A percentile compares a stretch with the other conserved stretches of the same genome.
phyloP scores from a whole-genome alignment of 441 rosid genomes.

The Rhodomyrtus psidioides region DNA sequence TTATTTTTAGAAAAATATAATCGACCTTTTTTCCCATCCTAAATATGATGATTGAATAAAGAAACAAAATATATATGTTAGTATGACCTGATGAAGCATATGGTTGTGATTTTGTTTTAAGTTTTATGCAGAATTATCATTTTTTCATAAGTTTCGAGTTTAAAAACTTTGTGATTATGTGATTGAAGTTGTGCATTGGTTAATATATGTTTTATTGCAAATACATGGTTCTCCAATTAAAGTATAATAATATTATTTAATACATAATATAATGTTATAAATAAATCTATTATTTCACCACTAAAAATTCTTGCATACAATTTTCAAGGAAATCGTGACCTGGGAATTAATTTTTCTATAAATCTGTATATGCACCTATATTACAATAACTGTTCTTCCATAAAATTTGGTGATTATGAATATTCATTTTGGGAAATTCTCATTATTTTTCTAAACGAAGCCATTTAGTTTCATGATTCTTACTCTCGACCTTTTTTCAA shows the following conservation, averaged over 20 bases:
- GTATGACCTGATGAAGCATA: not conserved
- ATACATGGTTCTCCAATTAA: not conserved
- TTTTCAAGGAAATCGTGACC: not conserved
- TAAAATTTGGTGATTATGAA: not conserved
- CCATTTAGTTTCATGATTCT: no score
- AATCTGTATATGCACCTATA: not conserved
- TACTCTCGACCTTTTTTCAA: no score
- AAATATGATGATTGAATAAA: no score
- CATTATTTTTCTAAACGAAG: no score
- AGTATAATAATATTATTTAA: not conserved
- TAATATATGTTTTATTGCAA: no score
- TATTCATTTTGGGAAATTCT: no score
- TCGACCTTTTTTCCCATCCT: fast-evolving
- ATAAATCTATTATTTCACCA: not conserved
- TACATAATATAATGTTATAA: not conserved
- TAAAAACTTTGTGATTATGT: not conserved
- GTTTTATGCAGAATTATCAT: not conserved
- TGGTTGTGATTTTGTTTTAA: not conserved
- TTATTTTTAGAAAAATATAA: not conserved
- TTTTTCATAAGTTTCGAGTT: not conserved
- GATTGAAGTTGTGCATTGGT: not conserved
- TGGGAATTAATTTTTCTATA: not conserved
- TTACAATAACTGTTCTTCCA: not conserved
- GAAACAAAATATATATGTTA: not conserved
- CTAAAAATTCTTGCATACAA: not conserved